Conservation (phyloP, 345 rosid genomes). For the Eucalyptus brandiana region DNA sequence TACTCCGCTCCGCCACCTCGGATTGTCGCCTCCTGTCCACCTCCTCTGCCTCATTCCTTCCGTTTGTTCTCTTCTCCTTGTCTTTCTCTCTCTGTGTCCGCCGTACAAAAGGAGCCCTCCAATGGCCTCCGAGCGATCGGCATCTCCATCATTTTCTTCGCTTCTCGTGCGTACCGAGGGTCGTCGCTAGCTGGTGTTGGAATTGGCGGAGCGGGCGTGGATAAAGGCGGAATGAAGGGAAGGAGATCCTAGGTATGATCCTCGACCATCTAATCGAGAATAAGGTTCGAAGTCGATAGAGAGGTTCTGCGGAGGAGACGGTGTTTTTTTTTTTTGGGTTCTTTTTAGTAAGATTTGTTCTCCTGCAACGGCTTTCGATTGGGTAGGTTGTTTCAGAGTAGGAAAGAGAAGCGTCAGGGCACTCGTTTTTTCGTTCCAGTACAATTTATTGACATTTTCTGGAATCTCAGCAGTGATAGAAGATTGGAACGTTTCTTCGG, state of each 20-base stretch:
- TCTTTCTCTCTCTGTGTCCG: background rate
- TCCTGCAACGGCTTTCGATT: background rate
- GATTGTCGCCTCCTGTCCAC: background rate
- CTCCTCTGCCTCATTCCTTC: background rate
- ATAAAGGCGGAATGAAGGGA: background rate
- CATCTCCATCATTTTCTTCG: background rate
- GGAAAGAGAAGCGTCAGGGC: background rate
- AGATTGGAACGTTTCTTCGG: background rate
- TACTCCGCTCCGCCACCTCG: background rate
- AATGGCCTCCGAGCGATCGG: conserved; percentile 1
- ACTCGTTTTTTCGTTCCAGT: background rate
- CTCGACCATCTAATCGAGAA: background rate
- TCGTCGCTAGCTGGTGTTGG: background rate
- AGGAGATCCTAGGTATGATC: background rate
- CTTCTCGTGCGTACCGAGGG: background rate
- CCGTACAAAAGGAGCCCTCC: background rate
- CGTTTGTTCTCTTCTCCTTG: background rate
- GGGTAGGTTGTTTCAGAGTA: background rate
- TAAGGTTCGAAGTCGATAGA: background rate
- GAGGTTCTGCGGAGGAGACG: background rate
- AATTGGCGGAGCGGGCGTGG: background rate
- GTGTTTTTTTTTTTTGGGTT: background rate
- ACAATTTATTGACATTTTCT: background rate
- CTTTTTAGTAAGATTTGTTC: background rate
- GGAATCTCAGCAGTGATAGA: background rate